Percentiles rank a stretch among this genome's conserved stretches.
Evolutionary conservation across 1,139 yeast genomes (phyloP).

Genomic region (Lodderomyces parapsilosis): DNA sequence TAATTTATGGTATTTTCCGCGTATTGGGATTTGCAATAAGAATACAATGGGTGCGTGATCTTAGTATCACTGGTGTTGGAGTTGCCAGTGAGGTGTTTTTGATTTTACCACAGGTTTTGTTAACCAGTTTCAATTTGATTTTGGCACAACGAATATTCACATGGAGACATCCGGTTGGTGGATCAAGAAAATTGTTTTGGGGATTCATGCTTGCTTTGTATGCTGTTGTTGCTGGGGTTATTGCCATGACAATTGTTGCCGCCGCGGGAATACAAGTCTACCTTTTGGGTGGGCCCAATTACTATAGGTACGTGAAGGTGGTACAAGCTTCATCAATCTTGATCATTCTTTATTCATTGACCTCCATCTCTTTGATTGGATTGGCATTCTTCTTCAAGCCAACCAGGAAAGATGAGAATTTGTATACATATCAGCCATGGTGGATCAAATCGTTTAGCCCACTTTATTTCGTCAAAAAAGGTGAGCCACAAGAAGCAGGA

Average conservation of each 20-base stretch:
- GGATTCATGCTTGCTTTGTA: constrained; percentile 51
- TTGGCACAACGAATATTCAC: constrained; percentile 78
- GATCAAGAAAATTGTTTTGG: constrained; percentile 58
- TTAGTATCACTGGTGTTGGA: constrained; percentile 48
- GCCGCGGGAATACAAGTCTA: constrained; percentile 64
- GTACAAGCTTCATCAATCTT: constrained; percentile 58
- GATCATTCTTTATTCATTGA: constrained; percentile 56
- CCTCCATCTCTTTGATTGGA: constrained; percentile 50
- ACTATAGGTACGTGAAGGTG: constrained; percentile 53
- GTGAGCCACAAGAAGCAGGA: constrained; percentile 51
- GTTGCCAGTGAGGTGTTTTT: constrained; percentile 60
- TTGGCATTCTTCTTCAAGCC: constrained; percentile 59
- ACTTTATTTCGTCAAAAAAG: constrained; percentile 51
- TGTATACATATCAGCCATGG: constrained; percentile 71
- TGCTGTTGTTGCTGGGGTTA: constrained; percentile 53
- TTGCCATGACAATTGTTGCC: constrained; percentile 68
- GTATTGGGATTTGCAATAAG: constrained; percentile 62
- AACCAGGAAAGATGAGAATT: constrained; percentile 50
- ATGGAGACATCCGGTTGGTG: constrained; percentile 81
- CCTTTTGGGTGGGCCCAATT: constrained; percentile 47
- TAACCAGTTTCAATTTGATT: constrained; percentile 60
- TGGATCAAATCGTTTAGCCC: constrained; percentile 70
- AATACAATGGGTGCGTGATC: constrained; percentile 55
- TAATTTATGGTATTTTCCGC: constrained; percentile 51
- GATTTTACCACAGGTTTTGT: constrained; percentile 54